These are phyloP conservation scores for Pseudogymnoascus sp. DNA, from an alignment of 2,329 filamentous ascomycete genomes.

Conservation along the genomic window DNA sequence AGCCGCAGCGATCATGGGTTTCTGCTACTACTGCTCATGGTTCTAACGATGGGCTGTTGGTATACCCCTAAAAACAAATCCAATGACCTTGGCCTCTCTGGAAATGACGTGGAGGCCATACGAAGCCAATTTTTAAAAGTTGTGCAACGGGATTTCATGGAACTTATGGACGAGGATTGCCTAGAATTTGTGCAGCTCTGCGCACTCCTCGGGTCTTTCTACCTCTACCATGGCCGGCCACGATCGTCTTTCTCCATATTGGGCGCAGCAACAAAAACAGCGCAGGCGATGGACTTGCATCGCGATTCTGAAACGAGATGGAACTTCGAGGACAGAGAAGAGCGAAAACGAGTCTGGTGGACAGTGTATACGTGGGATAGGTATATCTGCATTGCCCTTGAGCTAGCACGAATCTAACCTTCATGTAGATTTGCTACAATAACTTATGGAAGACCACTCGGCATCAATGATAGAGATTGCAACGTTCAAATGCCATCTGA, in stretches of 20 bases:
- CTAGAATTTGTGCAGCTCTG: conserved; percentile 31
- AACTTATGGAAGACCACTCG: conserved; percentile 32
- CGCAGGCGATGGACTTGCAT: conserved; percentile 16
- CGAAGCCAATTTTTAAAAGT: conserved; percentile 15
- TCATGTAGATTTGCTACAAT: conserved; percentile 29
- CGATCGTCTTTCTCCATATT: conserved; percentile 28
- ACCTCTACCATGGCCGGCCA: conserved; percentile 35
- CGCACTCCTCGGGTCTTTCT: conserved; percentile 32
- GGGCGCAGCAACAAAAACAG: conserved; percentile 13
- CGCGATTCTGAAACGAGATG: conserved; percentile 11
- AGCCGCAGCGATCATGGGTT: conserved; percentile 29
- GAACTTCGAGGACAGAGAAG: conserved; percentile 12
- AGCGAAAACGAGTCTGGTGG: conserved; percentile 16
- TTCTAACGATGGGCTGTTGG: conserved; percentile 32
- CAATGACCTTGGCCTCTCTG: conserved; percentile 10
- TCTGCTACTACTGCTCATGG: conserved; percentile 29
- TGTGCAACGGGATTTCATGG: conserved; percentile 29
- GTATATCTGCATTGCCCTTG: conserved; percentile 7
- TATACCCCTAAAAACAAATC: conserved; percentile 26
- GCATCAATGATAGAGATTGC: conserved; percentile 35
- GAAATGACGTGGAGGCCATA: conserved; percentile 14
- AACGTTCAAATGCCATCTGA: conserved; percentile 29
- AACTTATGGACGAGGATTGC: conserved; percentile 33
- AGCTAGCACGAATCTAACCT: background rate
- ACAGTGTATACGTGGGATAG: conserved; percentile 17